These are phyloP conservation scores for Aquilaria sinensis DNA, from an alignment of 345 rosid genomes.

Conservation along the genomic window DNA sequence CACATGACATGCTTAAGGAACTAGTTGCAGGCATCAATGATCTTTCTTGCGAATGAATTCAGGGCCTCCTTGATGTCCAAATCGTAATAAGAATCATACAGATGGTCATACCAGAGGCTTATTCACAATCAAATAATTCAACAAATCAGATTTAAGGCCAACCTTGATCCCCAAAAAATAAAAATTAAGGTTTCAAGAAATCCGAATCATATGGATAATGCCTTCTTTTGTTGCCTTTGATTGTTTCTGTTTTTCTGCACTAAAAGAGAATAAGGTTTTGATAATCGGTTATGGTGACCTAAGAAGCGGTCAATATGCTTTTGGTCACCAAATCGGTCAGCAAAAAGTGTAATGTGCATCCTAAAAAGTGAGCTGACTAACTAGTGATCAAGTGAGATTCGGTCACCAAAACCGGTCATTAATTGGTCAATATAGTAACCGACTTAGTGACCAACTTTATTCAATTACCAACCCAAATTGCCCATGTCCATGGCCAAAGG, in stretches of 20 bases:
- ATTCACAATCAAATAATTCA: constrained; percentile 1
- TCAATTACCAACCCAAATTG: no score
- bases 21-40: constrained; percentile 93
- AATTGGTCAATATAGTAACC: no score
- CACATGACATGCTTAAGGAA: constrained; percentile 53
- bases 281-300: no score
- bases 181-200: constrained; percentile 21
- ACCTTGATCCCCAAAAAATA: background rate
- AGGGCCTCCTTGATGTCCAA: constrained; percentile 88
- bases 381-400: no score
- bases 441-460: no score
- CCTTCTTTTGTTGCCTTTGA: background rate
- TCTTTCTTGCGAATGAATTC: constrained; percentile 75
- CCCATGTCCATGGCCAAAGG: no score
- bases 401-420: no score
- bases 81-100: constrained; percentile 74
- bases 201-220: constrained; percentile 34
- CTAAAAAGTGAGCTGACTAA: no score
- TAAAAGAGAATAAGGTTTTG: no score
- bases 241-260: background rate
- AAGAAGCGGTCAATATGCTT: no score
- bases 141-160: background rate
- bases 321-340: no score
- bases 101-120: constrained; percentile 92
- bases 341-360: no score